Conservation (phyloP, 2,329 filamentous ascomycete genomes). For the Trichoderma guizhouense region DNA sequence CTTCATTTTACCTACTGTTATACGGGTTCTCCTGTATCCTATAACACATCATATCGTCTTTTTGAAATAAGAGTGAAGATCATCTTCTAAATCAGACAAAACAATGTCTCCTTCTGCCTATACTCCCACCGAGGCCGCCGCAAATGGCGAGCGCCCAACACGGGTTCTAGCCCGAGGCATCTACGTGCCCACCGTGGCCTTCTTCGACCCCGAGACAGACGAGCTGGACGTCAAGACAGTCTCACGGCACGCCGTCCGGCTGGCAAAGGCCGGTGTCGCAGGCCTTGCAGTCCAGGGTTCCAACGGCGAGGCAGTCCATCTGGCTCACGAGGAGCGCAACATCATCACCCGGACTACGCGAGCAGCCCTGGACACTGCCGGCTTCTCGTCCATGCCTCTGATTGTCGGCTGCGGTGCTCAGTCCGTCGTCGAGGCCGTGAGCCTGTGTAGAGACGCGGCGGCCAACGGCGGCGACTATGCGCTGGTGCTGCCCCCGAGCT, state of each 20-base stretch:
- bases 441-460: slow-evolving; percentile 65
- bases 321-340: slow-evolving; percentile 67
- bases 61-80: background rate
- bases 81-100: background rate
- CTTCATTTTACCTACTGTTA: background rate
- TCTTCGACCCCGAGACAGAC: slow-evolving; percentile 64
- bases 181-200: slow-evolving; percentile 72
- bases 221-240: slow-evolving; percentile 63
- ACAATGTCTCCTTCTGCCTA: slow-evolving; percentile 18
- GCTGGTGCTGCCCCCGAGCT: slow-evolving; percentile 71
- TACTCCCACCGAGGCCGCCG: slow-evolving; percentile 18
- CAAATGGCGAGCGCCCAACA: slow-evolving; percentile 15
- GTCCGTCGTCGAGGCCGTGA: slow-evolving; percentile 69
- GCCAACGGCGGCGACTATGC: slow-evolving; percentile 70
- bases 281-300: slow-evolving; percentile 76
- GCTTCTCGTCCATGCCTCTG: slow-evolving; percentile 63
- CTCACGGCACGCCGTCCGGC: slow-evolving; percentile 59
- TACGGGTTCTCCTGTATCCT: background rate
- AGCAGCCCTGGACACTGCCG: slow-evolving; percentile 61
- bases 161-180: slow-evolving; percentile 51
- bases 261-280: slow-evolving; percentile 70
- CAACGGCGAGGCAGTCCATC: slow-evolving; percentile 79
- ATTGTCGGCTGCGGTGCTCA: slow-evolving; percentile 74
- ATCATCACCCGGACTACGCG: slow-evolving; percentile 68
- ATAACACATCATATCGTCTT: background rate